These are phyloP conservation scores for Carex pumila DNA, from an alignment of 176 grass and related monocot genomes.

Conservation along the genomic window DNA sequence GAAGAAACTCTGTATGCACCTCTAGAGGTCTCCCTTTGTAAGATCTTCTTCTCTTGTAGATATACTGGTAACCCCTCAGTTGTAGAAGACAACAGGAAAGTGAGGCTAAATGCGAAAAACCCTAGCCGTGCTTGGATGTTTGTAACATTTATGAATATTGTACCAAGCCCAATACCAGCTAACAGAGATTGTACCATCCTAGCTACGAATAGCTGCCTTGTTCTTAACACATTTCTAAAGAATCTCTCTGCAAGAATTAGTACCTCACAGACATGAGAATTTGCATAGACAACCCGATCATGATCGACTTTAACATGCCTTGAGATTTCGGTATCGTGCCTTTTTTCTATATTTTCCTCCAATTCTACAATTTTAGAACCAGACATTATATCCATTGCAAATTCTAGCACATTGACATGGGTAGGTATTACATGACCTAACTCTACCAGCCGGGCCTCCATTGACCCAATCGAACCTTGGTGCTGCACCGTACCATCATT, in stretches of 20 bases:
- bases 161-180: slow-evolving; percentile 54
- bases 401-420: slow-evolving; percentile 91
- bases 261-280: slow-evolving; percentile 40
- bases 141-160: slow-evolving; percentile 53
- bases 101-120: slow-evolving; percentile 93
- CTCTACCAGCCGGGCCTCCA: slow-evolving; percentile 40
- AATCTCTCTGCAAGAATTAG: slow-evolving; percentile 46
- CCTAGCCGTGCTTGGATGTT: slow-evolving; percentile 67
- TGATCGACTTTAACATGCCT: neutral
- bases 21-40: slow-evolving; percentile 67
- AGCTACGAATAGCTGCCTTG: slow-evolving; percentile 57
- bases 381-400: slow-evolving; percentile 67
- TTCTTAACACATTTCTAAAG: slow-evolving; percentile 55
- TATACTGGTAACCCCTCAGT: slow-evolving; percentile 76
- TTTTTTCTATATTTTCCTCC: slow-evolving; percentile 4
- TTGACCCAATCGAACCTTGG: slow-evolving; percentile 56
- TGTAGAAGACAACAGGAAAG: slow-evolving; percentile 78
- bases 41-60: slow-evolving; percentile 74
- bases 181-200: slow-evolving; percentile 55
- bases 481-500: slow-evolving; percentile 55
- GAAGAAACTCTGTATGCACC: slow-evolving; percentile 85
- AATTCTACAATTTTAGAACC: slow-evolving; percentile 6
- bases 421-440: slow-evolving; percentile 53
- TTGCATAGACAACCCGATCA: slow-evolving; percentile 33
- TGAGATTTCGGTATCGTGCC: neutral